Conservation (phyloP, 192 early-diverging fungal genomes). For the Dimargaris cristalligena region DNA sequence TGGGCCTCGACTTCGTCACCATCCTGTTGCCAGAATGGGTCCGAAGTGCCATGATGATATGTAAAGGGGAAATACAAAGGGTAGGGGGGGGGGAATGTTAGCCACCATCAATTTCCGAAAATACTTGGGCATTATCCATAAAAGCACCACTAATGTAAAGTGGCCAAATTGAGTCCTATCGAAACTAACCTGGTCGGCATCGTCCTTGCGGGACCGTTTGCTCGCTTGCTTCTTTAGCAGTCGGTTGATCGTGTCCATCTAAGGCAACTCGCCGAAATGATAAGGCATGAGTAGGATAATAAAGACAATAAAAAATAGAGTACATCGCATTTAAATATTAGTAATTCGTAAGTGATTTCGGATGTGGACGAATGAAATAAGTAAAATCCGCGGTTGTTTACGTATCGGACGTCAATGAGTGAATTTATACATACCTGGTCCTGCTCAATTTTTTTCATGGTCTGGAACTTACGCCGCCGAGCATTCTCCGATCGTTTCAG, state of each 20-base stretch:
- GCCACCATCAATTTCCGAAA: constrained; percentile 16
- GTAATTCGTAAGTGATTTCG: not conserved
- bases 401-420: not conserved
- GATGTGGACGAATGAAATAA: not conserved
- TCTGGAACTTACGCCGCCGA: constrained; percentile 60
- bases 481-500: constrained; percentile 55
- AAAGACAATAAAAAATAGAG: not conserved
- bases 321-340: not conserved
- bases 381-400: not conserved
- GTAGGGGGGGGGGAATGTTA: not conserved
- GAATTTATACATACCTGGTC: constrained; percentile 26
- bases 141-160: constrained; percentile 14
- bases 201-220: constrained; percentile 44
- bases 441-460: constrained; percentile 57
- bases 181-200: constrained; percentile 26
- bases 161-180: constrained; percentile 24
- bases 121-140: not conserved
- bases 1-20: not conserved
- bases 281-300: not conserved
- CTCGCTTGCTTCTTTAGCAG: constrained; percentile 64
- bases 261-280: constrained; percentile 5
- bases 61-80: not conserved
- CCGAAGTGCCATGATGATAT: constrained; percentile 10
- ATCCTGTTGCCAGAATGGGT: not conserved
- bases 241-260: constrained; percentile 62